phyloP scores from a whole-genome alignment of 306 rosid genomes.

The Malus domestica region DNA sequence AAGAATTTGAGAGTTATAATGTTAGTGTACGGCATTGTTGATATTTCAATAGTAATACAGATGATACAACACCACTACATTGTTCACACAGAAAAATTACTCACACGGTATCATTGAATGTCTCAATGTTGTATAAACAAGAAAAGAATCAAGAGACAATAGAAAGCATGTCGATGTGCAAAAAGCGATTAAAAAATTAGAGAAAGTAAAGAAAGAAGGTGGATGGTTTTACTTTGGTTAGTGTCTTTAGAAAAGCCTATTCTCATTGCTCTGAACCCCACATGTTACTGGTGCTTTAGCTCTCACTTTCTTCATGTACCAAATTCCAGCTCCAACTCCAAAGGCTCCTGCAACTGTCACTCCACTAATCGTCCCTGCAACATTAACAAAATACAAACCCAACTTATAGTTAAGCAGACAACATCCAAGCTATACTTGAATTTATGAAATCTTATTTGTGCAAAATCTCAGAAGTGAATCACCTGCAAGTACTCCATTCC shows the following conservation, averaged over 20 bases:
- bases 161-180: neutral
- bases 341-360: constrained; percentile 67
- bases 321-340: constrained; percentile 80
- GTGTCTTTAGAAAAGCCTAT: constrained; percentile 65
- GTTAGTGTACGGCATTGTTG: neutral
- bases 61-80: neutral
- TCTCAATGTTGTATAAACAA: neutral
- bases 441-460: neutral
- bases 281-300: constrained; percentile 77
- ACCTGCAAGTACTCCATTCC: constrained; percentile 75
- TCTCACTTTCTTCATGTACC: constrained; percentile 69
- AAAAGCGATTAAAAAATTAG: constrained; percentile 8
- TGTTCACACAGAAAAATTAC: neutral
- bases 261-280: constrained; percentile 86
- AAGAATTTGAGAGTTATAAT: neutral
- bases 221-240: constrained; percentile 1
- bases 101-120: neutral
- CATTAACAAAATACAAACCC: neutral
- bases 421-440: neutral
- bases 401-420: neutral
- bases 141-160: neutral
- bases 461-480: neutral
- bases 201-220: constrained; percentile 25
- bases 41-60: neutral
- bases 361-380: constrained; percentile 61